These are phyloP conservation scores for Carex arenaria DNA, from an alignment of 202 grass and related monocot genomes.

Conservation along the genomic window DNA sequence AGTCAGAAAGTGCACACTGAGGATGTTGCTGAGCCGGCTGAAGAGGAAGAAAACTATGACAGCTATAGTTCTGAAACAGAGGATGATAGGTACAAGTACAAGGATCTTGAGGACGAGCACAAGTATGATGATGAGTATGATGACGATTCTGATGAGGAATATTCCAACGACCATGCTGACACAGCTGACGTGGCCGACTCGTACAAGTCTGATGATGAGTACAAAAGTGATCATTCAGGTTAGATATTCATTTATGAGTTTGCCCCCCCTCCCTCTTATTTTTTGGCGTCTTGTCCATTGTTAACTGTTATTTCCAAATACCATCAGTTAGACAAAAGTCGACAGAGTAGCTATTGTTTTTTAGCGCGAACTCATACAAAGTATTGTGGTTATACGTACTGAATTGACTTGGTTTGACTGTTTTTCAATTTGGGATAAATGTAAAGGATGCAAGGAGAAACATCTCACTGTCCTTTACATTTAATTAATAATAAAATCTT, in stretches of 20 bases:
- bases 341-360: not conserved
- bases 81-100: constrained; percentile 70
- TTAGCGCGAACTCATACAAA: not conserved
- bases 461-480: not conserved
- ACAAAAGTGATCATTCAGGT: constrained; percentile 68
- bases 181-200: constrained; percentile 35
- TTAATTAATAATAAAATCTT: not conserved
- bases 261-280: not conserved
- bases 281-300: not conserved
- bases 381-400: not conserved
- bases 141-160: constrained; percentile 49
- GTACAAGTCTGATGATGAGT: constrained; percentile 61
- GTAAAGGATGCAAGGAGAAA: not conserved
- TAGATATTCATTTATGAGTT: not conserved
- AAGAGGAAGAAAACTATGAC: constrained; percentile 44
- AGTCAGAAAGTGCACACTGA: constrained; percentile 35
- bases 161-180: constrained; percentile 51
- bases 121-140: constrained; percentile 59
- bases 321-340: not conserved
- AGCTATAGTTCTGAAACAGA: constrained; percentile 74
- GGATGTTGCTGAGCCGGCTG: constrained; percentile 52
- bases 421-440: not conserved
- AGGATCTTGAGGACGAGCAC: constrained; percentile 56
- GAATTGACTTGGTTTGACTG: not conserved
- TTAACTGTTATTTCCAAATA: not conserved